Percentiles rank a stretch among this genome's conserved stretches.
Conservation (phyloP, 495 filamentous ascomycete genomes). For the Annulohypoxylon stygium region DNA sequence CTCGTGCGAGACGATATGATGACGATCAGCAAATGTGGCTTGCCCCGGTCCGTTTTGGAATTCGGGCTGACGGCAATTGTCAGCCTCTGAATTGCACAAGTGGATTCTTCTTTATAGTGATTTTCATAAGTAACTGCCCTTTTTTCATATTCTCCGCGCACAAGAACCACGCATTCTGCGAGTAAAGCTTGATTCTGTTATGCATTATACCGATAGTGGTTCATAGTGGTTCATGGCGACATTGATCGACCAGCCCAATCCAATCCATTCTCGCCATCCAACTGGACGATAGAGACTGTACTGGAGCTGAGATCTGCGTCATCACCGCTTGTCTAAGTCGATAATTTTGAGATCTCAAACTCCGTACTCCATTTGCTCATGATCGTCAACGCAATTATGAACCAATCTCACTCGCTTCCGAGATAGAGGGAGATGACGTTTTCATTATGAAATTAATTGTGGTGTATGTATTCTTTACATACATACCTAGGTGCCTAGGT, state of each 20-base stretch:
- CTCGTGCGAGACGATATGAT: conserved; percentile 35
- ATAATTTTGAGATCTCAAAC: background rate
- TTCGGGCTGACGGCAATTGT: conserved; percentile 31
- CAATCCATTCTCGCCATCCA: conserved; percentile 2
- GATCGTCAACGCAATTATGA: conserved; percentile 13
- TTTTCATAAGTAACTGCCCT: conserved; percentile 29
- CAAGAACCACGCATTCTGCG: conserved; percentile 19
- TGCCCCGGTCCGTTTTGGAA: conserved; percentile 42
- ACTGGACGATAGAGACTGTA: conserved; percentile 3
- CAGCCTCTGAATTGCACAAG: conserved; percentile 17
- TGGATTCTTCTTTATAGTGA: conserved; percentile 44
- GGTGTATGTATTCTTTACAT: background rate
- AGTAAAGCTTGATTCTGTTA: conserved; percentile 42
- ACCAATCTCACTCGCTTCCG: background rate
- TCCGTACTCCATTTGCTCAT: conserved; percentile 4
- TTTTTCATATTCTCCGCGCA: conserved; percentile 10
- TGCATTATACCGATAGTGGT: conserved; percentile 38
- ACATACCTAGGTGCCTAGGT: background rate
- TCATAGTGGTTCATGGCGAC: conserved; percentile 34
- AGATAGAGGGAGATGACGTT: conserved; percentile 1
- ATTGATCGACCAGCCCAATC: conserved; percentile 29
- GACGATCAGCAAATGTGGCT: conserved; percentile 43
- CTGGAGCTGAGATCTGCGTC: conserved; percentile 27
- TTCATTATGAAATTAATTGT: background rate
- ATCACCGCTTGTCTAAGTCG: conserved; percentile 3